Evolutionary conservation across 2,329 filamentous ascomycete species (phyloP), one percentile per base, ranked within the genome.

Genomic region (Cryphonectria naterciae): DNA sequence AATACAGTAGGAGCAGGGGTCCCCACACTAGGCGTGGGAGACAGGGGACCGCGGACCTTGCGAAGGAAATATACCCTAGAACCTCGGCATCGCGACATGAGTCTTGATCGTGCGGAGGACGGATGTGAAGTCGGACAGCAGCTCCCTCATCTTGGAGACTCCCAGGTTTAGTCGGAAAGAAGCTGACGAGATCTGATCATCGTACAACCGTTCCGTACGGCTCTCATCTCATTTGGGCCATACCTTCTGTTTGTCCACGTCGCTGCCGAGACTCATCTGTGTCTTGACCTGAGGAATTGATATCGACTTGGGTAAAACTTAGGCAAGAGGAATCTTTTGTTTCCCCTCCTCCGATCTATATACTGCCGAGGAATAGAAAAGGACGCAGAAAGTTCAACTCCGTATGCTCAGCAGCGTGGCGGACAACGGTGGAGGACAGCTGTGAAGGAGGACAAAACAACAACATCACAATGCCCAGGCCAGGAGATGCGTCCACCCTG

Each of bases 401-500:
- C 7, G 32, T 60, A 22, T 60, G 56, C 6, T 6, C 7, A 1
- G 56, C 28, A 32, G 32, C 28, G 15, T n/a, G 3, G 58, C 35
- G 32, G 58, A 61, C 1, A 37, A 15, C 28, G 15, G 56, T 19
- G 58, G 22, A 39, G 19, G 17, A 22, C 6, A 61, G 19, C 11
- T 61, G 32, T 22, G 35, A n/a, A 39, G 35, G 58, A 10, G 58
- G 28, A 8, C 35, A 32, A 2, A 49, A 58, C 25, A 58, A 58
- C 25, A 58, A 15, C 61, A 46, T 1, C 39, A n/a, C 61, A 17
- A 68, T 68, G 66, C 49, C 71, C 11, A 61, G n/a, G 19, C 43
- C 71, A 54, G 25, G 25, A 43, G 68, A 41, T 28, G 61, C 46
- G 28, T 32, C 25, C 41, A 25, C 56, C 22, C 39, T 52, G 32